Conservation (phyloP, 306 rosid species). For the Rosa lucieae region DNA sequence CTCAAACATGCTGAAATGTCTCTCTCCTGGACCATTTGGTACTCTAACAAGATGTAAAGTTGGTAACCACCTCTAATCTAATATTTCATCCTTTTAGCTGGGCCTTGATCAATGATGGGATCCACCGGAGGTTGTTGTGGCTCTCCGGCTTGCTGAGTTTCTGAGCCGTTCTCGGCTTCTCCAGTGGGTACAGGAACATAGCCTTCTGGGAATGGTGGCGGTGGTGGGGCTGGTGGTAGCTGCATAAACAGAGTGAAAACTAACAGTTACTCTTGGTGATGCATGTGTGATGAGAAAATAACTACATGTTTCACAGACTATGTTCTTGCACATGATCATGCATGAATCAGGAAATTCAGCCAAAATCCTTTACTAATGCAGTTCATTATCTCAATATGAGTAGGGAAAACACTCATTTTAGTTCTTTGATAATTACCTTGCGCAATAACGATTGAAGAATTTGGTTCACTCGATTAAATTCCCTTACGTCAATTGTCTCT, state of each 20-base stretch:
- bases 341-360: neutral
- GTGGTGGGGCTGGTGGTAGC: constrained; percentile 86
- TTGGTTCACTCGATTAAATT: constrained; percentile 75
- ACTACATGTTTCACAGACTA: neutral
- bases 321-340: neutral
- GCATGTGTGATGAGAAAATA: neutral
- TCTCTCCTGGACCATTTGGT: neutral
- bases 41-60: neutral
- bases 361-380: neutral
- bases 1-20: neutral
- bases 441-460: constrained; percentile 81
- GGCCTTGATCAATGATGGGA: constrained; percentile 92
- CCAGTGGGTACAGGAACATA: constrained; percentile 52
- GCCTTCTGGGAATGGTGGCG: constrained; percentile 91
- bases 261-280: constrained; percentile 12
- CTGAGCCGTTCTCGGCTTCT: constrained; percentile 64
- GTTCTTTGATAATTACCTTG: constrained; percentile 47
- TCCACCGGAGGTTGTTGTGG: constrained; percentile 61
- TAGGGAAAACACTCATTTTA: constrained; percentile 3
- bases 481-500: constrained; percentile 70
- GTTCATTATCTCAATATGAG: neutral
- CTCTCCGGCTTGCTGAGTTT: constrained; percentile 66
- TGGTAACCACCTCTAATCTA: constrained; percentile 21
- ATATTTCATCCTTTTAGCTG: constrained; percentile 78
- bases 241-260: constrained; percentile 28